Base-by-base conservation (phyloP, 2,329 filamentous ascomycete genomes). In the Drechmeria coniospora region DNA sequence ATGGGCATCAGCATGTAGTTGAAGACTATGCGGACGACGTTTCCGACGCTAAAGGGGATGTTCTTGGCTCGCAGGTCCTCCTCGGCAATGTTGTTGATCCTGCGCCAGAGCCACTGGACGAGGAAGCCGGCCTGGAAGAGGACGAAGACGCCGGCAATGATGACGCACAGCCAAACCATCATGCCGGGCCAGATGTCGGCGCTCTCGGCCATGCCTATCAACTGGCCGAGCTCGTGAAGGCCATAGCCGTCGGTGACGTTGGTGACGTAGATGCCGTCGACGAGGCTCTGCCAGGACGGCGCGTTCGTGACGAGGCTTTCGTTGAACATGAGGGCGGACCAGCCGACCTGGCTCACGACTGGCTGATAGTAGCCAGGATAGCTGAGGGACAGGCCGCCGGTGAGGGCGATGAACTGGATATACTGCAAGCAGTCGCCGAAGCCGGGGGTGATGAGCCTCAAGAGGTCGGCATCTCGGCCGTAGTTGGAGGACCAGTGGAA, bases 401-500 rank as follows among this genome's bases (percentile, higher is more conserved):
- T 90, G 32, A 98, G 58, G 14, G 81, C 76, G 30, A 90, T 65
- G 42, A 93, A 98, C 47, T 98, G 90, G 12, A 98, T 80, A 50
- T 98, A 95, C 53, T 95, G 86, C 30, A 98, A 63, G 45, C 90
- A 98, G 48, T 98, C 90, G 6, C 83, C 84, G 48, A 98, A 95
- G 1, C 90, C 90, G 5, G 90, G 90, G 0, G 90, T 98, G 19
- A 98, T 83, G 26, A 98, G 63, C 30, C 90, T 75, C 29, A 98
- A 63, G 38, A 94, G 61, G 54, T 98, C 90, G 35, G 82, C 80
- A 42, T 98, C 90, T 40, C 87, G 74, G 20, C 90, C 90, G 49
- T 92, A 95, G 49, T 98, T 98, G 46, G 83, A 92, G n/a, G 83
- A 84, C 84, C 87, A 98, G 39, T 81, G 76, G 50, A 95, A 95